A percentile compares a stretch with the other conserved stretches of the same genome.
phyloP scores from a whole-genome alignment of 345 rosid species.

The Euphorbia lathyris region DNA sequence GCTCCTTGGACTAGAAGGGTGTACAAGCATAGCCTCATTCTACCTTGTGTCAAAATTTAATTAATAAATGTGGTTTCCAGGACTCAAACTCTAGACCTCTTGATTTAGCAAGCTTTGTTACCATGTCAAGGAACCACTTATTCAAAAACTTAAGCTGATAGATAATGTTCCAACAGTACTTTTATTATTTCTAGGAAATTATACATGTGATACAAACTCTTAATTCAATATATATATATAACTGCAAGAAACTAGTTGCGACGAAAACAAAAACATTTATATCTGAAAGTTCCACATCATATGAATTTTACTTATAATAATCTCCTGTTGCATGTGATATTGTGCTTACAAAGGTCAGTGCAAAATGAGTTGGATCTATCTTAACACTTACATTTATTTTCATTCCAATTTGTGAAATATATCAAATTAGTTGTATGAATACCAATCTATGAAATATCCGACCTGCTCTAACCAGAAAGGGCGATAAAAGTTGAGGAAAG shows the following conservation, averaged over 20 bases:
- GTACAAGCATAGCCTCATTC: background rate
- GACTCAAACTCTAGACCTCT: background rate
- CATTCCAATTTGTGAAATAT: background rate
- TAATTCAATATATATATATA: background rate
- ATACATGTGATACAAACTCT: background rate
- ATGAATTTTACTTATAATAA: background rate
- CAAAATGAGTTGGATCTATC: background rate
- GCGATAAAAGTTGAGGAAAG: conserved; percentile 1
- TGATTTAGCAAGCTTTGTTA: background rate
- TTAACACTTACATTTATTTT: background rate
- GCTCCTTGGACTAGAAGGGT: background rate
- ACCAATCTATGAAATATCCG: background rate
- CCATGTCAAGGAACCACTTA: background rate
- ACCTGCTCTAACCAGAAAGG: background rate
- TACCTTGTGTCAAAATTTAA: background rate
- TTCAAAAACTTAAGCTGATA: too few species aligned
- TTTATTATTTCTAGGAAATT: background rate
- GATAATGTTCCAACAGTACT: background rate
- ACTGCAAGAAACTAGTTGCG: conserved; percentile 3
- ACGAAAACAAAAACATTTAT: background rate
- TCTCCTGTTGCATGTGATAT: background rate
- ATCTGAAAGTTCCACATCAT: background rate
- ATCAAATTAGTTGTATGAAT: background rate
- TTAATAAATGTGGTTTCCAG: background rate
- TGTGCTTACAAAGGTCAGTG: background rate